Evolutionary conservation across 2,329 filamentous ascomycete species (phyloP), one percentile per base, ranked within the genome.

Genomic region (Calcarisporium arbuscula): DNA sequence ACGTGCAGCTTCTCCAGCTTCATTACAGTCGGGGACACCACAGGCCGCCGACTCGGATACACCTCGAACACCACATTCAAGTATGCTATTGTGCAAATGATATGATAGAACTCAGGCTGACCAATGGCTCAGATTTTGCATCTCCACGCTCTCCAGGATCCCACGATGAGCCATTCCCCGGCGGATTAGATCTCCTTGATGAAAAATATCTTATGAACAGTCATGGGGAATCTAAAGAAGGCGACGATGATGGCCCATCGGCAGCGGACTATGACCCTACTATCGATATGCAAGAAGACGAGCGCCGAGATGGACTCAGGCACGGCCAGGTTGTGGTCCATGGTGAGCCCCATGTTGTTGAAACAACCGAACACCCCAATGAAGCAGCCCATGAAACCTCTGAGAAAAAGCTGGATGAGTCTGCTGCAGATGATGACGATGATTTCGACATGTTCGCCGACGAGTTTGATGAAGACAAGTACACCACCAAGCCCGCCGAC

Each of bases 261-360:
- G 89, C 89, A 29, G 88, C 87, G 39, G 86, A 95, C 57, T 95
- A 95, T 55, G 86, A 95, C 52, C 89, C 89, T 2, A 92, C 81
- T 2, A 70, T 80, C 46, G 89, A 95, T 53, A 92, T 90, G 84
- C 72, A 82, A 55, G 85, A 94, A 57, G 88, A 95, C 47, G 77
- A 79, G 49, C 70, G 77, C 39, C 77, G 82, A 37, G 78, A 85
- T 49, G 79, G 80, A 45, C 69, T 77, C 47, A 74, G 80, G 39
- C 70, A 77, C 40, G 70, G 71, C 33, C 72, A 75, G 37, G 68
- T 64, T 21, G 60, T 62, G n/a, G 53, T 71, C 32, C 67, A 72
- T 39, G 68, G 68, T 38, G 64, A 70, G 45, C 53, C 51, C 17
- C 51, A 54, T 32, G 40, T 39, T 18, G 49, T 52, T 16, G 44